These are phyloP conservation scores for Epichloe baconii DNA, from an alignment of 2,329 filamentous ascomycete species.

Conservation along the genomic window DNA sequence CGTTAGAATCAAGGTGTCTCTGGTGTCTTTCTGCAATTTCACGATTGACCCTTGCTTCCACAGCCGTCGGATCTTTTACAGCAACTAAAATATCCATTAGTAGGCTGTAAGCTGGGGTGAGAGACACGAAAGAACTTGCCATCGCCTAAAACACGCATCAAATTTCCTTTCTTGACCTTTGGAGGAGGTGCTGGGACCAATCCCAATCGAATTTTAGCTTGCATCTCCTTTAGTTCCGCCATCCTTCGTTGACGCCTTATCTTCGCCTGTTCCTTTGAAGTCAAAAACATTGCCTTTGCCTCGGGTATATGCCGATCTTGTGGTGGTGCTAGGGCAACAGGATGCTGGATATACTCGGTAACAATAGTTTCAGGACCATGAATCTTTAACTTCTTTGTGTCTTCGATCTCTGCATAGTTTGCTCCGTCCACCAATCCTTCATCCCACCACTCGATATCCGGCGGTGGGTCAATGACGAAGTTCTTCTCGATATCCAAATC, in stretches of 20 bases:
- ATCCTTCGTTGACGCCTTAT: constrained; percentile 78
- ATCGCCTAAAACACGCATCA: constrained; percentile 93
- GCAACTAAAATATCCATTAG: constrained; percentile 23
- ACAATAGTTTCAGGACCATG: constrained; percentile 72
- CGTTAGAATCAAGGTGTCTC: constrained; percentile 66
- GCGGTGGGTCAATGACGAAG: constrained; percentile 71
- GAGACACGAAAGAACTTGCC: constrained; percentile 28
- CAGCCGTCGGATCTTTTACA: constrained; percentile 93
- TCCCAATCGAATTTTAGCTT: constrained; percentile 88
- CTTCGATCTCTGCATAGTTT: constrained; percentile 59
- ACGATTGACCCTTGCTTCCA: constrained; percentile 84
- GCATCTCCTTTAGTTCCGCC: constrained; percentile 88
- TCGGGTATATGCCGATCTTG: constrained; percentile 72
- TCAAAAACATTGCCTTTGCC: constrained; percentile 85
- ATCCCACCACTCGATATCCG: constrained; percentile 95
- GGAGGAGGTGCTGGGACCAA: constrained; percentile 86
- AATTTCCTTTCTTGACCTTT: constrained; percentile 93
- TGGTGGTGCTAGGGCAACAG: constrained; percentile 77
- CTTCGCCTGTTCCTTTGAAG: constrained; percentile 81
- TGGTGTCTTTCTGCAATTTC: constrained; percentile 81
- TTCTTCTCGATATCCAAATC: constrained; percentile 80
- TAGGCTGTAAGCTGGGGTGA: neutral
- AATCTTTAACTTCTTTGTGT: constrained; percentile 56
- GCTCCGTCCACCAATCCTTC: constrained; percentile 68
- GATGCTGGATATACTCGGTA: constrained; percentile 84